phyloP scores from a whole-genome alignment of 306 rosid species.

The Phaseolus lunatus region DNA sequence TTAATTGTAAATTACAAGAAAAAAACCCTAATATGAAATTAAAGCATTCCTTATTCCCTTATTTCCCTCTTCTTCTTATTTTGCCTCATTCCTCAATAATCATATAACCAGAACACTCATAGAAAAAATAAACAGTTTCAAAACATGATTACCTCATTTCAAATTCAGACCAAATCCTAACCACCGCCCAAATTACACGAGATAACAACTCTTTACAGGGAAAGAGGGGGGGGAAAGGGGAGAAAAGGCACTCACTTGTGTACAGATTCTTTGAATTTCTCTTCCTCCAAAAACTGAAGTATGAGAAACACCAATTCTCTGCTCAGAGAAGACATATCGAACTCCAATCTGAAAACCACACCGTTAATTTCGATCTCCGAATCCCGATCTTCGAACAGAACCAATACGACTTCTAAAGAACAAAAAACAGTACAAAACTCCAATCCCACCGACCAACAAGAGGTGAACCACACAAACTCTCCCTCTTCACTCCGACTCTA shows the following conservation, averaged over 20 bases:
- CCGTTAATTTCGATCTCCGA: constrained; percentile 32
- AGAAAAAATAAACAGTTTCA: not conserved
- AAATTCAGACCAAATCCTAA: constrained; percentile 4
- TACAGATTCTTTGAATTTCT: constrained; percentile 75
- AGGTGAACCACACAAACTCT: constrained; percentile 12
- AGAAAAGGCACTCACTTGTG: constrained; percentile 59
- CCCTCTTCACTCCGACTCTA: constrained; percentile 7
- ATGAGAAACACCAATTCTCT: constrained; percentile 91
- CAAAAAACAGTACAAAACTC: constrained; percentile 34
- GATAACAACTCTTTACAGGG: not conserved
- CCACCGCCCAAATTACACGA: not conserved
- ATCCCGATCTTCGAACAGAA: constrained; percentile 45
- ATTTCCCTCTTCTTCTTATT: not conserved
- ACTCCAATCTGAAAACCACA: constrained; percentile 37
- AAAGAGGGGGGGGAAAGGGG: not conserved
- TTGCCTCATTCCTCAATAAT: not conserved
- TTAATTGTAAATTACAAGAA: constrained; percentile 11
- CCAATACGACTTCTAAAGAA: not conserved
- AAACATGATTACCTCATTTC: constrained; percentile 3
- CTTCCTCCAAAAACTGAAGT: constrained; percentile 89
- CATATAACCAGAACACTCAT: not conserved
- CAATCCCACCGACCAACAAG: constrained; percentile 42
- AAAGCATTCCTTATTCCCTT: not conserved
- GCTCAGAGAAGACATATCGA: constrained; percentile 74
- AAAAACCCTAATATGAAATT: not conserved